Evolutionary conservation across 2,329 filamentous ascomycete species (phyloP).

Genomic region (Ascomycota sp.): DNA sequence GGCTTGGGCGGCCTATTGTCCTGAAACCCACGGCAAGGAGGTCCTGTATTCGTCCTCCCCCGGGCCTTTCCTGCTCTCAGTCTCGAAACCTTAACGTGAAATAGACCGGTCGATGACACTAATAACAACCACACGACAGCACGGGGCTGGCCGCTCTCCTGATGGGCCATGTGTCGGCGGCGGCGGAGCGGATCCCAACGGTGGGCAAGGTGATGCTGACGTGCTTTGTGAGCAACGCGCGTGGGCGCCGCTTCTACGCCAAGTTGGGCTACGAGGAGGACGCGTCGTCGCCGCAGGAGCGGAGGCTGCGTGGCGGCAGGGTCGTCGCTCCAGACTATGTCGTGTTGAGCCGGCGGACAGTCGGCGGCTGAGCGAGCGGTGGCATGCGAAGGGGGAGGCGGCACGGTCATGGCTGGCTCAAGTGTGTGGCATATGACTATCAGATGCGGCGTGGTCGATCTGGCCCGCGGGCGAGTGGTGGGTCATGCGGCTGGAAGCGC

Average conservation of each 20-base stretch:
- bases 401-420: not conserved
- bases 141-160: constrained; percentile 41
- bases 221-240: constrained; percentile 42
- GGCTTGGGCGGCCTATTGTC: too few relatives aligned
- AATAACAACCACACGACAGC: too few relatives aligned
- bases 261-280: constrained; percentile 36
- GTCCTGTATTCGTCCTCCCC: too few relatives aligned
- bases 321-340: constrained; percentile 34
- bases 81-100: too few relatives aligned
- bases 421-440: too few relatives aligned
- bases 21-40: too few relatives aligned
- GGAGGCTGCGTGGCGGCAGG: constrained; percentile 32
- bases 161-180: constrained; percentile 31
- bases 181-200: constrained; percentile 31
- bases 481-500: too few relatives aligned
- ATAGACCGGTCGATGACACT: too few relatives aligned
- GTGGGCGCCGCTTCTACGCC: constrained; percentile 38
- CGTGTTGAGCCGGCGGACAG: constrained; percentile 32
- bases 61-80: too few relatives aligned
- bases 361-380: not conserved
- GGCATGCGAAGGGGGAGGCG: not conserved
- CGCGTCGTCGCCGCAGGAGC: constrained; percentile 30
- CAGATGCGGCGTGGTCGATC: too few relatives aligned
- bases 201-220: constrained; percentile 55
- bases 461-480: too few relatives aligned